Evolutionary conservation across 345 rosid genomes (phyloP), one percentile per base, ranked within the genome.

Genomic region (Ceriops tagal): DNA sequence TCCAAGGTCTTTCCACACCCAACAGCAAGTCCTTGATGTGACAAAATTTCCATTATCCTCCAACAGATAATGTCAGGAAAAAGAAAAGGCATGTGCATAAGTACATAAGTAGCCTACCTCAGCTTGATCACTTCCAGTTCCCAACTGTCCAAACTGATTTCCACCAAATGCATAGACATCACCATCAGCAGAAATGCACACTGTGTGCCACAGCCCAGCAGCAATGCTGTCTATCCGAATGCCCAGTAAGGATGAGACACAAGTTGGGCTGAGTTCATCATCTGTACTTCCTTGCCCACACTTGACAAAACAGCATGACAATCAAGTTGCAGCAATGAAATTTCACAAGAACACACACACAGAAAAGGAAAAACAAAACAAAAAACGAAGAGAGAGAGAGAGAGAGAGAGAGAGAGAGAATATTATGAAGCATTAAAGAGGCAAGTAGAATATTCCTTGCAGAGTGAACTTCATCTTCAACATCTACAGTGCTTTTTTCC

Each of bases 271-370:
- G 68, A 96, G 64, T 74, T 90, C 97, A 81, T 96, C 99, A 72
- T 90, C 96, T 31, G 96, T 92, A 67, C 92, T 86, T 70, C 99
- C 98, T 83, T 92, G 98, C 58, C 99, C 98, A 83, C 99, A 96
- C 99, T 96, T 70, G 62, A 79, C 49, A 75, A 71, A 74, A 77
- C 18, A 75, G 62, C 22, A 69, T 15, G 51, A 11, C 58, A 71
- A 76, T 8, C 18, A 75, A 62, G 75, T n/a, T 61, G 65, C 64
- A 76, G 39, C 18, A 32, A 30, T 18, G 11, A 39, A 53, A 53
- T 53, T 64, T 59, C 66, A 37, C 31, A 35, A 8, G 69, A 58
- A 53, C 58, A 61, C 20, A 37, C 6, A 31, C 5, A 31, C 6
- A 30, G 5, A 30, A 2, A 30, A 3, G 5, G 3, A 30, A 5